A percentile compares a stretch with the other conserved stretches of the same genome.
phyloP scores from a whole-genome alignment of 441 rosid species.

The Pelargonium cotyledonis region DNA sequence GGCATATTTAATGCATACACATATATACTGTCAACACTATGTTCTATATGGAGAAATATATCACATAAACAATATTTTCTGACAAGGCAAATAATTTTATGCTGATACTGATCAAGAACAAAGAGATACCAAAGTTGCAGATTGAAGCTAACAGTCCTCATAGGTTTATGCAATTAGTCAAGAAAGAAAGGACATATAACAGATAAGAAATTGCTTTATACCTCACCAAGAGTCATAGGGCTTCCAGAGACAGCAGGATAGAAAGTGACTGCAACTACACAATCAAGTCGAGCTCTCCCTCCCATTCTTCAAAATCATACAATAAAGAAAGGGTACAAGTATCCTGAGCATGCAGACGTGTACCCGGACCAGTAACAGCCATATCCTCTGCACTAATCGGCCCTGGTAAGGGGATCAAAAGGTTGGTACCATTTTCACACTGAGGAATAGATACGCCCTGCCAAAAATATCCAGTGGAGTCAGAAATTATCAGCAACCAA shows the following conservation, averaged over 20 bases:
- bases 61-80: too few relatives aligned
- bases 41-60: neutral
- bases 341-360: conserved; percentile 69
- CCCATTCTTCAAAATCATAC: conserved; percentile 90
- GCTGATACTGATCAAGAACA: too few relatives aligned
- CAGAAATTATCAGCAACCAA: neutral
- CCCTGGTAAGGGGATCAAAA: conserved; percentile 77
- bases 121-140: too few relatives aligned
- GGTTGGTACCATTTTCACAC: conserved; percentile 84
- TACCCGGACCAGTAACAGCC: conserved; percentile 91
- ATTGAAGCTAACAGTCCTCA: too few relatives aligned
- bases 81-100: neutral
- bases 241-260: conserved; percentile 75
- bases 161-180: neutral
- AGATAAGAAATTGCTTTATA: conserved; percentile 27
- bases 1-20: neutral
- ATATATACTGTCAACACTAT: neutral
- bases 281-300: conserved; percentile 89
- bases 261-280: conserved; percentile 84
- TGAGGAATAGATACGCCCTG: conserved; percentile 89
- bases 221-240: conserved; percentile 92
- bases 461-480: conserved; percentile 15
- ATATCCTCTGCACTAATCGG: conserved; percentile 74
- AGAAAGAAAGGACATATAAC: neutral
- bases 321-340: conserved; percentile 54